Conservation (phyloP, 1,284 basidiomycete species). For the Phenoliferia sp. region DNA sequence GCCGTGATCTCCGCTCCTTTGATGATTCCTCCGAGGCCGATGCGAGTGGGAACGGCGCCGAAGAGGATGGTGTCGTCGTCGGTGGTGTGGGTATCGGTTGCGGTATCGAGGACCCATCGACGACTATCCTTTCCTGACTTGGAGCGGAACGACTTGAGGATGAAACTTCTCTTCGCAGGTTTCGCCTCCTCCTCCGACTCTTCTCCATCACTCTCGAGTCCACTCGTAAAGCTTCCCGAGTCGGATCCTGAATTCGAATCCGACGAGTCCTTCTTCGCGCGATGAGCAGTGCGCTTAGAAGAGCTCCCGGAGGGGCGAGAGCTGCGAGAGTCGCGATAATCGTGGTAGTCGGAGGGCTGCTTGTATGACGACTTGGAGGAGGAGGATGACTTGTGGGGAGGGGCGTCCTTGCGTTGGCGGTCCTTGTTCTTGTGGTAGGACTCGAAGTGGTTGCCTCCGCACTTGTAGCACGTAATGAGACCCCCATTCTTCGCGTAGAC, state of each 20-base stretch:
- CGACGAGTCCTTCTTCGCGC: no score
- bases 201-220: no score
- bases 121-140: not conserved
- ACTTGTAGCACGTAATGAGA: no score
- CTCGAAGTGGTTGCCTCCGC: not conserved
- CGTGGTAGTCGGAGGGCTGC: not conserved
- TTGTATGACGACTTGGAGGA: not conserved
- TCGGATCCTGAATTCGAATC: not conserved
- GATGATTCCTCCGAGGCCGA: not conserved
- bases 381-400: not conserved
- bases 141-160: not conserved
- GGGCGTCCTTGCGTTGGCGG: not conserved
- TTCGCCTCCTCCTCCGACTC: no score
- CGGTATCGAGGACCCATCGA: not conserved
- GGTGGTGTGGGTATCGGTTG: not conserved
- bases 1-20: not conserved
- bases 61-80: not conserved
- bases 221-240: not conserved
- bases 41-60: not conserved
- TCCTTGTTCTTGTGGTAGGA: not conserved
- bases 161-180: not conserved
- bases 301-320: no score
- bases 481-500: no score
- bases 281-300: no score
- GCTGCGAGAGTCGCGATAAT: no score